A percentile compares a stretch with the other conserved stretches of the same genome.
phyloP scores from a whole-genome alignment of 169 alveolate species.

The Plasmodium gonderi region DNA sequence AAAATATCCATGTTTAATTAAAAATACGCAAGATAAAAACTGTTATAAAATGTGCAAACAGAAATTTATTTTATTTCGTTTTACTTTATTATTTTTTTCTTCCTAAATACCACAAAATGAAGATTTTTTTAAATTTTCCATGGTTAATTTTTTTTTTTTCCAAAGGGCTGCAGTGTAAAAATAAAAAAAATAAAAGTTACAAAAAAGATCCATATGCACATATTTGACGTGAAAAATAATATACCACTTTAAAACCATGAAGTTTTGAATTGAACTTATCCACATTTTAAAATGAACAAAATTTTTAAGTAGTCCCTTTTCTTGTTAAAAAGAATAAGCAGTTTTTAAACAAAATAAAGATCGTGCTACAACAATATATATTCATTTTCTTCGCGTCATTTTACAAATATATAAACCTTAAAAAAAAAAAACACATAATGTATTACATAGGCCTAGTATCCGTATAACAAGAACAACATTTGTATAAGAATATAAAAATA shows the following conservation, averaged over 20 bases:
- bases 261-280: not conserved
- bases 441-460: not conserved
- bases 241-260: not conserved
- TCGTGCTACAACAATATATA: not conserved
- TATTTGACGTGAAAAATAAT: not conserved
- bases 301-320: not conserved
- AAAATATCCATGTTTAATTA: not conserved
- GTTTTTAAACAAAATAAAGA: not conserved
- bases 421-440: not conserved
- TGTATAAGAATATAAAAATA: not conserved
- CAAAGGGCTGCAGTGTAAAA: not conserved
- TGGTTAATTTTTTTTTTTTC: not conserved
- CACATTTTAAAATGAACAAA: not conserved
- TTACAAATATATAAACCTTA: not conserved
- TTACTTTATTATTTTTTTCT: not conserved
- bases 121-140: not conserved
- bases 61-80: not conserved
- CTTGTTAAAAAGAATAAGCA: not conserved
- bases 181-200: not conserved
- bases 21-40: too few relatives aligned
- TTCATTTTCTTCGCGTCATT: not conserved
- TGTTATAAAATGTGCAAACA: not conserved
- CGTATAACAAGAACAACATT: not conserved
- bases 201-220: too few relatives aligned
- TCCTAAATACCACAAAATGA: not conserved